Conservation (phyloP, 352 stramenopile genomes). For the Globisporangium megalacanthum region DNA sequence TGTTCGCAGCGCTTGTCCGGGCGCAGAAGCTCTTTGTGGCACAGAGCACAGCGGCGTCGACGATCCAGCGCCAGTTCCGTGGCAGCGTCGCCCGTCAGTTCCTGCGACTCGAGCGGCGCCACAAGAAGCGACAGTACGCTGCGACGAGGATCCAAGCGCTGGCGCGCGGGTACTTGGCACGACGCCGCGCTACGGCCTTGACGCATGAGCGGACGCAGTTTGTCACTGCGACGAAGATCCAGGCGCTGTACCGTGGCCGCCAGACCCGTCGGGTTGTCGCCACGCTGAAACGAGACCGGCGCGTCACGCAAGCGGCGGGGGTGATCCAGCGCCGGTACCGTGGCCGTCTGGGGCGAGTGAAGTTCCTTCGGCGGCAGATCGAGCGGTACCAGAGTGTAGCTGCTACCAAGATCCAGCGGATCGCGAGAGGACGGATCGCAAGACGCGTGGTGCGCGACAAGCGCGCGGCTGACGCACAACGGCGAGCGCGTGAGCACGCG, state of each 20-base stretch:
- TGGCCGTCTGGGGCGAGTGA: constrained; percentile 51
- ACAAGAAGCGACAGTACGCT: constrained; percentile 33
- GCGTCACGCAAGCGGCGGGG: constrained; percentile 37
- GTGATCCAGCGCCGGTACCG: constrained; percentile 70
- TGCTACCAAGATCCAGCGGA: constrained; percentile 50
- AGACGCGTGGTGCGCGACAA: constrained; percentile 26
- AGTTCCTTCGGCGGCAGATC: constrained; percentile 55
- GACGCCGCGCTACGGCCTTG: constrained; percentile 18
- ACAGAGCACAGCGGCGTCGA: constrained; percentile 35
- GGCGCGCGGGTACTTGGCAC: constrained; percentile 32
- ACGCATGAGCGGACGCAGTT: constrained; percentile 21
- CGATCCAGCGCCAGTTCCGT: constrained; percentile 61
- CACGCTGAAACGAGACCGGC: constrained; percentile 13
- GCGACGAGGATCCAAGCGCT: constrained; percentile 50
- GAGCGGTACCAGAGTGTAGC: constrained; percentile 39
- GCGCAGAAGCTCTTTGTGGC: constrained; percentile 31
- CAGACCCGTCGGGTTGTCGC: constrained; percentile 35
- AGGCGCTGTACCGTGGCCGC: constrained; percentile 52
- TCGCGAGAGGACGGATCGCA: constrained; percentile 33
- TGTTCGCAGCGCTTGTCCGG: constrained; percentile 43
- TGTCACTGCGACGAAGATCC: constrained; percentile 41
- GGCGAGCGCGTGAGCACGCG: constrained; percentile 26
- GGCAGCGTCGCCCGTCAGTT: constrained; percentile 56
- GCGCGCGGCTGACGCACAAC: constrained; percentile 23
- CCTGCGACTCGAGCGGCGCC: constrained; percentile 43